Evolutionary conservation across 2,329 filamentous ascomycete species (phyloP).

Genomic region (Cordyceps javanica): DNA sequence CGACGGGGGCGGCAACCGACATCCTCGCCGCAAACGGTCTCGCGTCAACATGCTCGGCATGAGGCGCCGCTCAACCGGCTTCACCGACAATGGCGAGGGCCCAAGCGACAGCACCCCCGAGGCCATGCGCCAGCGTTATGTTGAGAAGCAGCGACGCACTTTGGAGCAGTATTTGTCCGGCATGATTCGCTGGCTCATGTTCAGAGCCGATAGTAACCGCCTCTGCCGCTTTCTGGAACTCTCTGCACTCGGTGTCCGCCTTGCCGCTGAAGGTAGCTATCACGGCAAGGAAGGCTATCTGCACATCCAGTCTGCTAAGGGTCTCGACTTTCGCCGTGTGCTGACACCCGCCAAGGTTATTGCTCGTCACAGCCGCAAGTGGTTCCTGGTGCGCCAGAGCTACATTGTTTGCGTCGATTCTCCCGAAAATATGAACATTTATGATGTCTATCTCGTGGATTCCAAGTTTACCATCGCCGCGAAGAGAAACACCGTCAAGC

Average conservation of each 20-base stretch:
- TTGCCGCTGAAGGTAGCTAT: conserved; percentile 92
- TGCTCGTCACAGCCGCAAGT: conserved; percentile 81
- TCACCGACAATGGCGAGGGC: conserved; percentile 32
- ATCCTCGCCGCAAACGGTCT: conserved; percentile 40
- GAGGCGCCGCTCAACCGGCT: conserved; percentile 46
- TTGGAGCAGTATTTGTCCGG: conserved; percentile 87
- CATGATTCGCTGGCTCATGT: conserved; percentile 95
- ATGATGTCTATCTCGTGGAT: conserved; percentile 97
- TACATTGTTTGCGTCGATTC: conserved; percentile 98
- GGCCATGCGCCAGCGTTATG: conserved; percentile 53
- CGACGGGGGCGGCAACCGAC: conserved; percentile 26
- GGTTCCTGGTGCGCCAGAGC: conserved; percentile 96
- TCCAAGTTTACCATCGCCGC: conserved; percentile 76
- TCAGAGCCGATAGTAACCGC: conserved; percentile 89
- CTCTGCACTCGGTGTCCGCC: conserved; percentile 84
- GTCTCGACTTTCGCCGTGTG: conserved; percentile 76
- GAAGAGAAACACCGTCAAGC: conserved; percentile 54
- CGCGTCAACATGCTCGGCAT: conserved; percentile 48
- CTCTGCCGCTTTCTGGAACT: conserved; percentile 94
- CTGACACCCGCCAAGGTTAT: conserved; percentile 74
- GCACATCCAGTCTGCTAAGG: conserved; percentile 86
- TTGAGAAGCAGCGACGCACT: conserved; percentile 76
- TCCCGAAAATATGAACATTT: conserved; percentile 96
- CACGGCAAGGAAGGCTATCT: conserved; percentile 96
- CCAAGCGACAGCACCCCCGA: conserved; percentile 46